phyloP scores from a whole-genome alignment of 352 stramenopile species.

The Globisporangium canariense region DNA sequence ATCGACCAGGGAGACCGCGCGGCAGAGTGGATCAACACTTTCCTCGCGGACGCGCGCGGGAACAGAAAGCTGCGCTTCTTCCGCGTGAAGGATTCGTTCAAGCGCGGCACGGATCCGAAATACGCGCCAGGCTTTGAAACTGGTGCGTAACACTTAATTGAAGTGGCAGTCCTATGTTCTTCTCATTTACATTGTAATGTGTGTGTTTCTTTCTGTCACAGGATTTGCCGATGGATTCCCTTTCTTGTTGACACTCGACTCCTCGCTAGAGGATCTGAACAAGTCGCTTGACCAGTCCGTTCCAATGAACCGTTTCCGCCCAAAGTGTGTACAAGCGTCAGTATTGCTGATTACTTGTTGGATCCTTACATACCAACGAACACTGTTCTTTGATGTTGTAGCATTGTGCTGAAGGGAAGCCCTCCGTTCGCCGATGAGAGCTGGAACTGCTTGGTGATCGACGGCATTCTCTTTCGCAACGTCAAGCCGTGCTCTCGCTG shows the following conservation, averaged over 20 bases:
- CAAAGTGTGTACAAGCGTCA: constrained; percentile 46
- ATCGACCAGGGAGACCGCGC: constrained; percentile 65
- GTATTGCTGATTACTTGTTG: not conserved
- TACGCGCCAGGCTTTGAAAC: constrained; percentile 59
- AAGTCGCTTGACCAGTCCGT: constrained; percentile 43
- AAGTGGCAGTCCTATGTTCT: not conserved
- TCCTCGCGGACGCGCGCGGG: constrained; percentile 33
- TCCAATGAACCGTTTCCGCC: constrained; percentile 80
- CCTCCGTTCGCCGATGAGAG: constrained; percentile 71
- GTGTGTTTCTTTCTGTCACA: constrained; percentile 8
- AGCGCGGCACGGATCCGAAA: constrained; percentile 45
- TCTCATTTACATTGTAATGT: not conserved
- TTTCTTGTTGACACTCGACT: constrained; percentile 58
- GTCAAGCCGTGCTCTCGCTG: constrained; percentile 75
- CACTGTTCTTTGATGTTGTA: constrained; percentile 15
- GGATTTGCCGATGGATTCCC: constrained; percentile 80
- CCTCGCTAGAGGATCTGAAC: constrained; percentile 65
- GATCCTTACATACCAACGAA: not conserved
- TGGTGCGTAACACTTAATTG: constrained; percentile 14
- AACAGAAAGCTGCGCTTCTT: constrained; percentile 52
- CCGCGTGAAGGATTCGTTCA: constrained; percentile 54
- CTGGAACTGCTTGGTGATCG: constrained; percentile 67
- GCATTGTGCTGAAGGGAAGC: constrained; percentile 67
- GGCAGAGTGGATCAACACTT: constrained; percentile 58
- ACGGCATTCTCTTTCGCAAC: constrained; percentile 56